phyloP scores from a whole-genome alignment of 805 yeast genomes.

The Candida maesae region DNA sequence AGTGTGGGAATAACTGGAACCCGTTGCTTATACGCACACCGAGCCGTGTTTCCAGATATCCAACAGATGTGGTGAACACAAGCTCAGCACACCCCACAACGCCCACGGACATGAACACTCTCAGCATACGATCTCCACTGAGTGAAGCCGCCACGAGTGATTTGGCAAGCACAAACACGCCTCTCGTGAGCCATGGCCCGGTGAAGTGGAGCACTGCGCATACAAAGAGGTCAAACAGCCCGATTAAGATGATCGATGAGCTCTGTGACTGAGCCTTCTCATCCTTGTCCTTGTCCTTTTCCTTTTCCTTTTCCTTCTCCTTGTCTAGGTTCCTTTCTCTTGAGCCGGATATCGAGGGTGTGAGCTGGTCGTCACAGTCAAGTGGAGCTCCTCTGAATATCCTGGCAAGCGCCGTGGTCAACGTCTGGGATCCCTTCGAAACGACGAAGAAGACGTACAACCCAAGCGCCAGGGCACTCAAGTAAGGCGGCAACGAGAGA shows the following conservation, averaged over 20 bases:
- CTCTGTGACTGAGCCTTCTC: conserved; percentile 7
- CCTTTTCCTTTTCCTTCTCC: conserved; percentile 7
- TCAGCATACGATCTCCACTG: conserved; percentile 18
- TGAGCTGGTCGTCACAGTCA: neutral
- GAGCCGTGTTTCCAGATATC: conserved; percentile 8
- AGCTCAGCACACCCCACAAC: conserved; percentile 12
- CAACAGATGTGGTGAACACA: conserved; percentile 8
- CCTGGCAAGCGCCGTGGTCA: conserved; percentile 6
- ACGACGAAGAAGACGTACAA: conserved; percentile 10
- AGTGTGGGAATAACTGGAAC: conserved; percentile 22
- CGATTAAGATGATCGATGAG: conserved; percentile 16
- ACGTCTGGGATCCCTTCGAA: conserved; percentile 5
- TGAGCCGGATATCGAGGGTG: neutral
- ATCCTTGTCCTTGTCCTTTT: conserved; percentile 4
- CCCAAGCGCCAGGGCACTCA: conserved; percentile 18
- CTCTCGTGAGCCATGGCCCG: conserved; percentile 22
- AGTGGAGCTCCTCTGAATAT: conserved; percentile 2
- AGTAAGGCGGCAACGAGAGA: conserved; percentile 22
- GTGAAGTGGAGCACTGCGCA: conserved; percentile 18
- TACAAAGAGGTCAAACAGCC: conserved; percentile 18
- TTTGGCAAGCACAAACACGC: conserved; percentile 23
- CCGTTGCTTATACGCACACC: conserved; percentile 9
- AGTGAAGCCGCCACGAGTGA: conserved; percentile 21
- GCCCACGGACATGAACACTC: conserved; percentile 9
- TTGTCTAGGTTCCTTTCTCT: conserved; percentile 7